Evolutionary conservation across 2,329 filamentous ascomycete genomes (phyloP), one percentile per base, ranked within the genome.

Genomic region (Venturia nashicola): DNA sequence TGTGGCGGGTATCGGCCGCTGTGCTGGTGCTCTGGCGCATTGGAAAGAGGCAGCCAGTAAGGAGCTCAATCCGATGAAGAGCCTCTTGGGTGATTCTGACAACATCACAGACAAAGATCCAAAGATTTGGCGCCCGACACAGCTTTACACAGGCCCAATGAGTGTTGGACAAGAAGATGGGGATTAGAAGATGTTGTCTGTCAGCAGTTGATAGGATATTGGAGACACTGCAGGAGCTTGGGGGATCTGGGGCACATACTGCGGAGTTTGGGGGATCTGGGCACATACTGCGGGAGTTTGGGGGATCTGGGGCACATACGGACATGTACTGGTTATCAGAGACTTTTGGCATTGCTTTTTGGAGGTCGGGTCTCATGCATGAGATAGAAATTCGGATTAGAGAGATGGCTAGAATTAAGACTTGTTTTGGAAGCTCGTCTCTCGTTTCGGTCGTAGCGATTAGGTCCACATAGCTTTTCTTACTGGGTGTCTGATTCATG

Each of bases 21-120:
- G 51, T 36, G 51, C 51, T 36, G 51, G 51, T 57, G 51, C 14
- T 57, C 14, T 57, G 27, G 51, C 51, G 32, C 51, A 57, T 36
- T 57, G 51, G 51, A 57, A 36, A 11, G 51, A 57, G 51, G 51
- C 51, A 57, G 51, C 51, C 27, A 57, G 51, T 57, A 57, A 57
- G 46, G 2, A n/a, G 6, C 14, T n/a, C 14, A 36, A n/a, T 23
- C 46, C 4, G 23, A 23, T 14, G 9, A 9, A 27, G 12, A 27
- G 46, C 20, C 23, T 51, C 36, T 7, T 27, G 20, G 3, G 9
- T 20, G 8, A 36, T 36, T 16, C 32, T 57, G 16, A 57, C 51
- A 27, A 36, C 7, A n/a, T 36, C 14, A n/a, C 7, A 57, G 51
- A 36, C 51, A 57, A 57, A n/a, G 16, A 34, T 9, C 51, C 51